Conservation (phyloP, 2,329 filamentous ascomycete genomes). For the Stemphylium beticola region DNA sequence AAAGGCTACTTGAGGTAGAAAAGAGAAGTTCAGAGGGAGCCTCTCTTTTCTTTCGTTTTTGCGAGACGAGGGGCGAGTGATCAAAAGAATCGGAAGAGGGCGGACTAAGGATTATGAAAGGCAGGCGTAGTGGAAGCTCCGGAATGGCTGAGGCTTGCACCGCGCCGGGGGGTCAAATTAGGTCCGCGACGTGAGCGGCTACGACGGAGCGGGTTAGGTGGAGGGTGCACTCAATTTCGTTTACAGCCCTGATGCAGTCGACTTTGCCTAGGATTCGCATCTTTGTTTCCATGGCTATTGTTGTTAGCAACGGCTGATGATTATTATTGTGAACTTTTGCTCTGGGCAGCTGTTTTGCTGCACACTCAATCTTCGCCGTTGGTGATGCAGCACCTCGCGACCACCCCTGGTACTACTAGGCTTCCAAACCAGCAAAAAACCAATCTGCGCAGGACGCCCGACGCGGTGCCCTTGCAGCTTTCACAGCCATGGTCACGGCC, state of each 20-base stretch:
- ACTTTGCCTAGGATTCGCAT: constrained; percentile 7
- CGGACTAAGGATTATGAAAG: constrained; percentile 43
- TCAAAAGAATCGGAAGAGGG: constrained; percentile 21
- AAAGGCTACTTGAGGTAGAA: constrained; percentile 19
- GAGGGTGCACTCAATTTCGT: constrained; percentile 25
- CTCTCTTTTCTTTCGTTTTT: neutral
- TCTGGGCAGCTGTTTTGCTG: too few relatives aligned
- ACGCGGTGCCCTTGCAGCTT: constrained; percentile 10
- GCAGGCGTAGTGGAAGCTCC: constrained; percentile 33
- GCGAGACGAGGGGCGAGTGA: constrained; percentile 4
- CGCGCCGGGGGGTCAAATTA: constrained; percentile 33
- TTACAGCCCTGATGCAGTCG: constrained; percentile 22
- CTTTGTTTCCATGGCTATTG: constrained; percentile 1
- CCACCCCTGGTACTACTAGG: neutral
- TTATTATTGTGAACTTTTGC: neutral
- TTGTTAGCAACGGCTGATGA: neutral
- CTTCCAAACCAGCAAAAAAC: constrained; percentile 1
- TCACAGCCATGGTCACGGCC: neutral
- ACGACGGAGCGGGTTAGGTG: constrained; percentile 13
- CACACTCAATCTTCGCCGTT: too few relatives aligned
- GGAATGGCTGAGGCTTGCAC: constrained; percentile 43
- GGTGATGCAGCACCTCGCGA: too few relatives aligned
- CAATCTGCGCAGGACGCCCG: constrained; percentile 7
- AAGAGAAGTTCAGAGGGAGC: constrained; percentile 9
- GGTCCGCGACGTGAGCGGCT: constrained; percentile 23